Evolutionary conservation across 2,329 filamentous ascomycete species (phyloP), one percentile per base, ranked within the genome.

Genomic region (Trichoderma atroviride): DNA sequence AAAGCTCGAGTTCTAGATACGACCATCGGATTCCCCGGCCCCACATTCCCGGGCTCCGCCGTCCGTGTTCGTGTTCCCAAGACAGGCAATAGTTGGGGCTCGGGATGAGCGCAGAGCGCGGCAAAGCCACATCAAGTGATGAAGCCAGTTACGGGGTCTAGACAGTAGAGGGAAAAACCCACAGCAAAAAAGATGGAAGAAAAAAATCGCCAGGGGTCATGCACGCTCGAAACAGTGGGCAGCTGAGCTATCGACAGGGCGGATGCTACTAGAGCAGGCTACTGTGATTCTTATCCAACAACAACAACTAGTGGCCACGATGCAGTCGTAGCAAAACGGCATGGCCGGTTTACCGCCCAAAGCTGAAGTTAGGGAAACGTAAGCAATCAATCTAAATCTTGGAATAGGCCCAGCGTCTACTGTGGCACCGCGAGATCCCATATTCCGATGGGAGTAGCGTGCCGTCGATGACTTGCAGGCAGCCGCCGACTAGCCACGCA

Each of bases 241-340:
- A 66, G 61, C 68, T 69, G 61, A 65, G 68, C 68, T 60, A 69
- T 69, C 61, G 55, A 66, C 68, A 60, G 35, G 68, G 68, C 68
- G 60, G 60, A 60, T 61, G 53, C 55, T 22, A 55, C 60, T 60
- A 58, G 40, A 47, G 61, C 56, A 27, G 50, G 50, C 56, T 65
- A 58, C 40, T 43, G 55, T 65, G 61, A 40, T 58, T 64, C 56
- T 56, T 11, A 59, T 58, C 47, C 52, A 57, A 56, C 53, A 47
- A 53, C 52, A 57, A 35, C 53, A n/a, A 59, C 60, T 69, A 69
- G 68, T 37, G 31, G 40, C 68, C 35, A 55, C 61, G 29, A 60
- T 60, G 61, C 61, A 58, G 53, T 43, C 43, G 53, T 43, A 40
- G 43, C 19, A 43, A 58, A 55, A 43, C 68, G 68, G 55, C 61